Conservation (phyloP, 345 rosid genomes). For the Sisymbrium irio region DNA sequence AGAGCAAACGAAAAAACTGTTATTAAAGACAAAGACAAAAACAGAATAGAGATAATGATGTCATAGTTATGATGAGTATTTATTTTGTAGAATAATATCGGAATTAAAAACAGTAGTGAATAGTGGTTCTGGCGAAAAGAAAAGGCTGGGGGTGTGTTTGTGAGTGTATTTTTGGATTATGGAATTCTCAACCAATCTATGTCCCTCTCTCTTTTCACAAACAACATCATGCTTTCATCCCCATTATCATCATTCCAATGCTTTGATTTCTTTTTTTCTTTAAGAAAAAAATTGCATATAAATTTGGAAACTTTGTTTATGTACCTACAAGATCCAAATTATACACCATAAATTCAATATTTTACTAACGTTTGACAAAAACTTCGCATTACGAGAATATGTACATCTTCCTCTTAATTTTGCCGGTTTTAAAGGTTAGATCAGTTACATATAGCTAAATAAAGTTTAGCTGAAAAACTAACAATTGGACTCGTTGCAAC, state of each 20-base stretch:
- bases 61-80: not conserved
- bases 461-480: not conserved
- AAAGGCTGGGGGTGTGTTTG: not conserved
- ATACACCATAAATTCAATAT: not conserved
- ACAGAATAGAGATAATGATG: not conserved
- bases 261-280: not conserved
- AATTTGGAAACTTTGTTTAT: not conserved
- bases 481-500: conserved; percentile 2
- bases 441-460: not conserved
- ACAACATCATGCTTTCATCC: conserved; percentile 24
- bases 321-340: not conserved
- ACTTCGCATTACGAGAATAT: not conserved
- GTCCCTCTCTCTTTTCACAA: conserved; percentile 22
- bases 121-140: not conserved
- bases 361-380: not conserved
- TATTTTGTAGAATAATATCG: not conserved
- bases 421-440: not conserved
- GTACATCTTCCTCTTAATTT: not conserved
- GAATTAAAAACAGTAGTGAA: no score
- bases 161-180: conserved; percentile 10
- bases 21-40: not conserved
- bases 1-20: not conserved
- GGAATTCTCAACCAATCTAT: not conserved
- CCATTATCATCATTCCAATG: conserved; percentile 10
- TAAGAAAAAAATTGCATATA: not conserved